Conservation (phyloP, 2,329 filamentous ascomycete genomes). For the Venturia oleaginea region DNA sequence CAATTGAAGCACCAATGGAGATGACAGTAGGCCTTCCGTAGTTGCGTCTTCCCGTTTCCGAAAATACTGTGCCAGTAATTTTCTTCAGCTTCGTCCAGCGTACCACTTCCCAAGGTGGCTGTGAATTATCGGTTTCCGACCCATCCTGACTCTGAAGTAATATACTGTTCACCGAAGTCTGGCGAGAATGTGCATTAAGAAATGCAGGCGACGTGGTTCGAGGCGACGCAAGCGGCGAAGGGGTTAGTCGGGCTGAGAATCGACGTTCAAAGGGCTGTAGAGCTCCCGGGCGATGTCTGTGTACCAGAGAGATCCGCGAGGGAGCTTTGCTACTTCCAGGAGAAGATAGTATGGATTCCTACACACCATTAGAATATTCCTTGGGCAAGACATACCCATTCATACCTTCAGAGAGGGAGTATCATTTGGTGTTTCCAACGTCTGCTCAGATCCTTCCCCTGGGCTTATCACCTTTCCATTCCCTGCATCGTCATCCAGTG, state of each 20-base stretch:
- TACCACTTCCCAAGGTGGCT: conserved; percentile 92
- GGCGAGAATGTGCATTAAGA: conserved; percentile 66
- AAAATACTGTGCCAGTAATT: conserved; percentile 81
- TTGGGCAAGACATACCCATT: background rate
- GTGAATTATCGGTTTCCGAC: conserved; percentile 52
- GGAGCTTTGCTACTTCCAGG: conserved; percentile 67
- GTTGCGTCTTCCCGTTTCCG: conserved; percentile 81
- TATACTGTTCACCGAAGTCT: conserved; percentile 68
- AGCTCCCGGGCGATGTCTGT: conserved; percentile 67
- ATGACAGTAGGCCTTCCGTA: conserved; percentile 89
- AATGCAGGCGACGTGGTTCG: conserved; percentile 72
- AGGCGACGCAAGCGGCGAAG: conserved; percentile 50
- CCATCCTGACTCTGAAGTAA: conserved; percentile 50
- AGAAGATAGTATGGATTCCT: conserved; percentile 49
- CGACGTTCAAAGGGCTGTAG: conserved; percentile 90
- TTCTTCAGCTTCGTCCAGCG: conserved; percentile 92
- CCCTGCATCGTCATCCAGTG: conserved; percentile 22
- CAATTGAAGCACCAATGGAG: conserved; percentile 77
- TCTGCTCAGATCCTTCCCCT: conserved; percentile 54
- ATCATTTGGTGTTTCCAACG: conserved; percentile 57
- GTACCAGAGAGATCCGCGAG: conserved; percentile 57
- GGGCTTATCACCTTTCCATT: conserved; percentile 47
- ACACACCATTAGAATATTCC: conserved; percentile 22
- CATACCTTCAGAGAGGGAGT: conserved; percentile 72
- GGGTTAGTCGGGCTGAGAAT: conserved; percentile 79